These are phyloP conservation scores for Podila minutissima DNA, from an alignment of 192 early-diverging fungal species.

Conservation along the genomic window DNA sequence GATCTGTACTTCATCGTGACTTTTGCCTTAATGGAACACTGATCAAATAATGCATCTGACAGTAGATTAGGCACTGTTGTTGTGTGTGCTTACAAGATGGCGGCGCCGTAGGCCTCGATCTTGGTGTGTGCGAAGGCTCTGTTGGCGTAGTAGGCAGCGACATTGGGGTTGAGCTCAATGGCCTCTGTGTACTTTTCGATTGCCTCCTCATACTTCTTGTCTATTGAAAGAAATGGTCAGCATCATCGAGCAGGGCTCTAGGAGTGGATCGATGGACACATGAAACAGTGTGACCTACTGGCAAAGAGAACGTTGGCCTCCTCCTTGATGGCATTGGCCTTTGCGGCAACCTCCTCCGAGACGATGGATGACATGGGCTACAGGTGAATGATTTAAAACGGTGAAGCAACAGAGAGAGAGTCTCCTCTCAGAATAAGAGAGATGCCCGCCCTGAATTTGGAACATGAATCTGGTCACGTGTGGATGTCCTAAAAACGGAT, in stretches of 20 bases:
- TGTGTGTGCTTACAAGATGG: conserved; percentile 57
- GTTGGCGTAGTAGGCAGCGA: conserved; percentile 91
- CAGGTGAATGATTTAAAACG: neutral
- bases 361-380: conserved; percentile 30
- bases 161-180: conserved; percentile 84
- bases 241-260: neutral
- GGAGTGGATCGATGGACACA: neutral
- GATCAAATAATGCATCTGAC: too few relatives aligned
- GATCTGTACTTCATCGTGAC: neutral
- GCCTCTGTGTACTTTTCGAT: conserved; percentile 92
- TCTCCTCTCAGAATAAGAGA: too few relatives aligned
- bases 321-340: conserved; percentile 68
- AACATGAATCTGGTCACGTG: too few relatives aligned
- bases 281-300: conserved; percentile 22
- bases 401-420: neutral
- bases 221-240: conserved; percentile 16
- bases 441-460: too few relatives aligned
- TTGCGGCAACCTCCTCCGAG: conserved; percentile 48
- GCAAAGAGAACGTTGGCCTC: conserved; percentile 78
- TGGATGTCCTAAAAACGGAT: too few relatives aligned
- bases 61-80: too few relatives aligned
- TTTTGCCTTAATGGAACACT: neutral
- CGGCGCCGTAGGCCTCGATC: conserved; percentile 88
- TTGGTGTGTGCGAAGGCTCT: conserved; percentile 89
- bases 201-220: conserved; percentile 84